phyloP scores from a whole-genome alignment of 2,329 filamentous ascomycete genomes.

The Simplicillium aogashimaense region DNA sequence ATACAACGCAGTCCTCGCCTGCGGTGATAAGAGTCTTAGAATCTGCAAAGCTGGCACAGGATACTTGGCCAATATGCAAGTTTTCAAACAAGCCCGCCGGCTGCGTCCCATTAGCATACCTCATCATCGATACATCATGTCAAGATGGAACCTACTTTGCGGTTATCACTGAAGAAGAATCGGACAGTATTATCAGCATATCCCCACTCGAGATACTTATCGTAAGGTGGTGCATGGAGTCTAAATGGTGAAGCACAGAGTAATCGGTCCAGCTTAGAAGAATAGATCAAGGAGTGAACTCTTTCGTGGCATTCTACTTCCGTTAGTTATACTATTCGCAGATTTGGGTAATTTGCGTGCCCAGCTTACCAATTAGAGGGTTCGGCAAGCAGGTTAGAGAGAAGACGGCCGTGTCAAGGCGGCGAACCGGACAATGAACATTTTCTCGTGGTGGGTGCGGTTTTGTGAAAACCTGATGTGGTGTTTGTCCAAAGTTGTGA shows the following conservation, averaged over 20 bases:
- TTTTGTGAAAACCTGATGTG: slow-evolving; percentile 83
- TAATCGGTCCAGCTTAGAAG: slow-evolving; percentile 69
- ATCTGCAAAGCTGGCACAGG: slow-evolving; percentile 74
- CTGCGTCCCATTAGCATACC: slow-evolving; percentile 21
- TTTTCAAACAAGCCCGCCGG: slow-evolving; percentile 86
- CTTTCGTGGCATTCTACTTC: slow-evolving; percentile 57
- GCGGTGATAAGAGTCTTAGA: slow-evolving; percentile 86
- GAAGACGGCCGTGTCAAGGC: slow-evolving; percentile 70
- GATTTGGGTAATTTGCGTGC: too few relatives aligned
- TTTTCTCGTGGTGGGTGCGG: slow-evolving; percentile 72
- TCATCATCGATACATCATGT: slow-evolving; percentile 1
- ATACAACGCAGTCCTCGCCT: slow-evolving; percentile 85
- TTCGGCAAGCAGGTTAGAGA: slow-evolving; percentile 70
- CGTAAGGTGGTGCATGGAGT: slow-evolving; percentile 81
- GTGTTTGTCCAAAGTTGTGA: slow-evolving; percentile 97
- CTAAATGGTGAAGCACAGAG: slow-evolving; percentile 77
- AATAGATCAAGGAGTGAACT: slow-evolving; percentile 70
- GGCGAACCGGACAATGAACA: slow-evolving; percentile 49
- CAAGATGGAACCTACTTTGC: slow-evolving; percentile 42
- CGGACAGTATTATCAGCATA: slow-evolving; percentile 88
- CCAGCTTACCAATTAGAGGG: slow-evolving; percentile 53
- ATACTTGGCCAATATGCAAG: slow-evolving; percentile 82
- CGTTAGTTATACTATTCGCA: neutral
- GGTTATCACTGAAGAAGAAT: slow-evolving; percentile 78
- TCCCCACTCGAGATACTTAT: slow-evolving; percentile 93